These are phyloP conservation scores for Fusarium goolgardi DNA, from an alignment of 2,329 filamentous ascomycete genomes.

Conservation along the genomic window DNA sequence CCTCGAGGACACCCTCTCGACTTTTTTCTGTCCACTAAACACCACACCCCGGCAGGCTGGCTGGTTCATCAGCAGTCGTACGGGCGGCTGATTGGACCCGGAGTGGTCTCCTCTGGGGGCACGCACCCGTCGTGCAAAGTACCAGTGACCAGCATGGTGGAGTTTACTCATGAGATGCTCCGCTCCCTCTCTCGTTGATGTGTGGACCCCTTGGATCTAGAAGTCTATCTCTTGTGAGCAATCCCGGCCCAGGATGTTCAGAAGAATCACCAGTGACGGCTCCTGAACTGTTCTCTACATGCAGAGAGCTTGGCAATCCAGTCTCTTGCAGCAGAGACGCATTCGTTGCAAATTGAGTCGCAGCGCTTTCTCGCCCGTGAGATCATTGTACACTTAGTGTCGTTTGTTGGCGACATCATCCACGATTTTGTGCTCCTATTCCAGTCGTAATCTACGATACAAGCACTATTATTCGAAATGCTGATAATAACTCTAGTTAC, in stretches of 20 bases:
- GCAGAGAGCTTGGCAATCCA: slow-evolving; percentile 26
- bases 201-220: slow-evolving; percentile 14
- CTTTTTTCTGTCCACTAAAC: slow-evolving; percentile 24
- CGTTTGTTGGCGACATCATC: neutral
- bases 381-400: slow-evolving; percentile 2
- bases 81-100: slow-evolving; percentile 41
- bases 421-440: slow-evolving; percentile 1
- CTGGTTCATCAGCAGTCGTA: slow-evolving; percentile 45
- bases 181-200: slow-evolving; percentile 11
- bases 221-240: neutral
- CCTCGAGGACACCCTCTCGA: slow-evolving; percentile 34
- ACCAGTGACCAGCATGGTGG: slow-evolving; percentile 40
- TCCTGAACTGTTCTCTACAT: slow-evolving; percentile 34
- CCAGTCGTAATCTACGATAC: slow-evolving; percentile 16
- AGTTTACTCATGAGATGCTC: slow-evolving; percentile 22
- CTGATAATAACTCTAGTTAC: slow-evolving; percentile 26
- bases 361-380: slow-evolving; percentile 9
- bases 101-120: slow-evolving; percentile 23
- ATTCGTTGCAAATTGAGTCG: slow-evolving; percentile 11
- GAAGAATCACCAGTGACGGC: slow-evolving; percentile 41
- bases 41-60: slow-evolving; percentile 39
- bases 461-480: slow-evolving; percentile 17
- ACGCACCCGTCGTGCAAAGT: slow-evolving; percentile 29
- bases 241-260: slow-evolving; percentile 31
- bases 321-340: slow-evolving; percentile 18